A percentile compares a stretch with the other conserved stretches of the same genome.
Evolutionary conservation across 371 early-diverging fungal genomes (phyloP).

Genomic region (Phascolomyces articulosus): DNA sequence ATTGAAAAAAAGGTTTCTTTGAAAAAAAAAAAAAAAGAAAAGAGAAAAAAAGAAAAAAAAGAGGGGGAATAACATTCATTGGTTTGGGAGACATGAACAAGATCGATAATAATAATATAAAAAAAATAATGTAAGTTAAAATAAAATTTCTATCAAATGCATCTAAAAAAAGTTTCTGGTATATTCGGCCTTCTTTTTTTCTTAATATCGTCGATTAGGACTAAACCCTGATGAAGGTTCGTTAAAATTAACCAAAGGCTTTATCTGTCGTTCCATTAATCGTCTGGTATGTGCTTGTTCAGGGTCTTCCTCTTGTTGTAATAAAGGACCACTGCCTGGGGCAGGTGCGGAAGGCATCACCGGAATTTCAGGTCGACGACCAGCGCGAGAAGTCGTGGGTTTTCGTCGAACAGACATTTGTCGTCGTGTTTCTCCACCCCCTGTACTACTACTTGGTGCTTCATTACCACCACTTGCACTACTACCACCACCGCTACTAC

Average conservation of each 20-base stretch:
- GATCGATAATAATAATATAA: no score
- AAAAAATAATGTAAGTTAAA: no score
- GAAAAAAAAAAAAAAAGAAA: neutral
- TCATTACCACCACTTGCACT: no score
- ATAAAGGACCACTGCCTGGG: constrained; percentile 26
- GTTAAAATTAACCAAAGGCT: constrained; percentile 45
- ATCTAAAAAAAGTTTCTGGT: neutral
- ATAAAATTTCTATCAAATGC: neutral
- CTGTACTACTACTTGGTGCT: no score
- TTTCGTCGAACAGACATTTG: constrained; percentile 41
- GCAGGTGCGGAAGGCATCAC: constrained; percentile 18
- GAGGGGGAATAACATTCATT: no score
- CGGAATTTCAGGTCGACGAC: constrained; percentile 34
- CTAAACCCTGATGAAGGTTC: neutral
- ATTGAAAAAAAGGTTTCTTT: neutral
- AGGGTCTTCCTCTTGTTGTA: constrained; percentile 37
- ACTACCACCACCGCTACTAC: no score
- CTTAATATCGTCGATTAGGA: neutral
- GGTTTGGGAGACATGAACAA: no score
- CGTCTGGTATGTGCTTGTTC: constrained; percentile 45
- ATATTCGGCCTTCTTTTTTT: neutral
- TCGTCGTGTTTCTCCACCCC: constrained; percentile 8
- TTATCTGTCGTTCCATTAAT: constrained; percentile 44
- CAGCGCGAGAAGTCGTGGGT: constrained; percentile 24
- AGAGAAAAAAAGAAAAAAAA: no score